phyloP scores from a whole-genome alignment of 148 eudicot genomes.

The Camellia japonica region DNA sequence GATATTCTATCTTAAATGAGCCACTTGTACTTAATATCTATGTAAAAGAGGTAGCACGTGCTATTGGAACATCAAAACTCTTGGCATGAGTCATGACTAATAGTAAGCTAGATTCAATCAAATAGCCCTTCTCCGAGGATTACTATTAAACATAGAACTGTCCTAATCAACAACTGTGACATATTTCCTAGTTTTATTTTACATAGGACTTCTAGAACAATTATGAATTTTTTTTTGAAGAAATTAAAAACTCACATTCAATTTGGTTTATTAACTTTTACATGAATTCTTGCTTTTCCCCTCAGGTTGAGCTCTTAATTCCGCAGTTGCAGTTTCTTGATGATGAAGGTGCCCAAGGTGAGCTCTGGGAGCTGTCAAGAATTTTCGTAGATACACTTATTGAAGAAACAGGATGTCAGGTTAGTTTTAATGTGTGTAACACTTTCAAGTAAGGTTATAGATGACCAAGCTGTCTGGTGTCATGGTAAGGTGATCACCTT shows the following conservation, averaged over 20 bases:
- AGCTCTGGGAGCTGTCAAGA: slow-evolving; percentile 93
- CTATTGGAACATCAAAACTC: background rate
- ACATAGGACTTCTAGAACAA: background rate
- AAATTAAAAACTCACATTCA: background rate
- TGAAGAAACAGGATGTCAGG: slow-evolving; percentile 90
- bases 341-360: slow-evolving; percentile 97
- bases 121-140: background rate
- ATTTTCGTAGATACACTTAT: slow-evolving; percentile 82
- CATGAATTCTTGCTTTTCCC: slow-evolving; percentile 1
- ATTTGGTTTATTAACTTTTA: background rate
- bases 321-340: slow-evolving; percentile 98
- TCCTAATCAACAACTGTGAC: background rate
- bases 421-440: slow-evolving; percentile 20
- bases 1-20: background rate
- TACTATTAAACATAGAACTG: background rate
- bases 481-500: background rate
- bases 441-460: background rate
- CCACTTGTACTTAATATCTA: background rate
- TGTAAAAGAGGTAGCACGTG: background rate
- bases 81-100: background rate
- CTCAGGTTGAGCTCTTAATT: slow-evolving; percentile 89
- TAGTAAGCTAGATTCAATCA: background rate
- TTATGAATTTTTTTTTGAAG: background rate
- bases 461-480: background rate
- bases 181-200: background rate